Evolutionary conservation across 2,329 filamentous ascomycete species (phyloP).

Genomic region (Polychaeton citri): DNA sequence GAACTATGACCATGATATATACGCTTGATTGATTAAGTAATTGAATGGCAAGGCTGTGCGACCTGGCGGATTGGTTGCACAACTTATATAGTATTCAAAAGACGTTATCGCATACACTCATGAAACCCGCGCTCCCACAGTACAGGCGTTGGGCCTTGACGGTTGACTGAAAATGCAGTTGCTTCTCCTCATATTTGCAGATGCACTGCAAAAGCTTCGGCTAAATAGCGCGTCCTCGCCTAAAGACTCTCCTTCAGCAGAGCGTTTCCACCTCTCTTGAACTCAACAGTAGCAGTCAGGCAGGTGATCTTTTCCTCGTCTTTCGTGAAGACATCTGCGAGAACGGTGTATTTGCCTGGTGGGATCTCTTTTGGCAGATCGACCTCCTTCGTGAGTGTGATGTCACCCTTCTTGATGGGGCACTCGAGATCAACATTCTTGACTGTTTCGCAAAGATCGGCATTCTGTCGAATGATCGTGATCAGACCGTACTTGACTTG

Average conservation of each 20-base stretch:
- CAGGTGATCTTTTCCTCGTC: conserved; percentile 72
- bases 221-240: too few relatives aligned
- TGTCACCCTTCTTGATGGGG: conserved; percentile 67
- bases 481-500: conserved; percentile 93
- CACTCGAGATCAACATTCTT: conserved; percentile 79
- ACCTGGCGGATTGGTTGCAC: too few relatives aligned
- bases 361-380: conserved; percentile 78
- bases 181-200: too few relatives aligned
- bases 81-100: background rate
- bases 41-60: too few relatives aligned
- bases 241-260: background rate
- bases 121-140: background rate
- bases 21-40: too few relatives aligned
- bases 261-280: conserved; percentile 31
- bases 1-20: too few relatives aligned
- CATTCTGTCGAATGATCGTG: conserved; percentile 65
- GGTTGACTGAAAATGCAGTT: too few relatives aligned
- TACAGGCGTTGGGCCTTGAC: too few relatives aligned
- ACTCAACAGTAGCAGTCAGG: conserved; percentile 60
- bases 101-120: background rate
- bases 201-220: too few relatives aligned
- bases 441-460: conserved; percentile 81
- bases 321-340: conserved; percentile 68
- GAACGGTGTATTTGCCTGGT: conserved; percentile 78
- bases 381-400: conserved; percentile 64